Evolutionary conservation across 495 filamentous ascomycete genomes (phyloP).

Genomic region (Bacidia rubella): DNA sequence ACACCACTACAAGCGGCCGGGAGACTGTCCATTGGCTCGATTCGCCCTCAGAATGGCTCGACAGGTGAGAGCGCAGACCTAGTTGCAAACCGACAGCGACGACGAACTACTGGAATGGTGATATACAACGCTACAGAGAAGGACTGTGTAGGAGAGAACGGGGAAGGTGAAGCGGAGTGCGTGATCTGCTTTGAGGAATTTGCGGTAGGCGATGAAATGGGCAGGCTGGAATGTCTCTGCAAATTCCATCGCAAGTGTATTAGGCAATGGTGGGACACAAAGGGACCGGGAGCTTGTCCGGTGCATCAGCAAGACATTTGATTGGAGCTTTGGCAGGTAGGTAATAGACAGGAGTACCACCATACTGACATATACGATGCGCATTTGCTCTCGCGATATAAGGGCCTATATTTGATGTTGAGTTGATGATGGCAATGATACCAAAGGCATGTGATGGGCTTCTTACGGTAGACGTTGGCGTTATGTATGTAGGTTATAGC

Average conservation of each 20-base stretch:
- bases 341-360: too few species aligned
- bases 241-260: slow-evolving; percentile 54
- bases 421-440: too few species aligned
- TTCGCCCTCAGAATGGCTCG: slow-evolving; percentile 1
- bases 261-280: slow-evolving; percentile 21
- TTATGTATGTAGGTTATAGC: too few species aligned
- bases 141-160: slow-evolving; percentile 65
- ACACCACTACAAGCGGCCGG: slow-evolving; percentile 11
- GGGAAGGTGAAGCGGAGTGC: slow-evolving; percentile 49
- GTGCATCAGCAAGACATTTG: slow-evolving; percentile 18
- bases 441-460: too few species aligned
- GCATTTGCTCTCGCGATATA: too few species aligned
- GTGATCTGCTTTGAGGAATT: slow-evolving; percentile 96
- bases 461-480: too few species aligned
- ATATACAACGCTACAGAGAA: slow-evolving; percentile 80
- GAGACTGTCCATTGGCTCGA: slow-evolving; percentile 2
- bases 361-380: too few species aligned
- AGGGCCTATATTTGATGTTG: too few species aligned
- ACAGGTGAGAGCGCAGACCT: background rate
- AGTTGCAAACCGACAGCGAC: slow-evolving; percentile 4
- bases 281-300: slow-evolving; percentile 18
- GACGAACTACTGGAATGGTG: slow-evolving; percentile 35
- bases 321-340: too few species aligned
- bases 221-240: slow-evolving; percentile 80
- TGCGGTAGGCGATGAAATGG: slow-evolving; percentile 68